phyloP scores from a whole-genome alignment of 352 stramenopile species.

The Phytopythium kandeliae region DNA sequence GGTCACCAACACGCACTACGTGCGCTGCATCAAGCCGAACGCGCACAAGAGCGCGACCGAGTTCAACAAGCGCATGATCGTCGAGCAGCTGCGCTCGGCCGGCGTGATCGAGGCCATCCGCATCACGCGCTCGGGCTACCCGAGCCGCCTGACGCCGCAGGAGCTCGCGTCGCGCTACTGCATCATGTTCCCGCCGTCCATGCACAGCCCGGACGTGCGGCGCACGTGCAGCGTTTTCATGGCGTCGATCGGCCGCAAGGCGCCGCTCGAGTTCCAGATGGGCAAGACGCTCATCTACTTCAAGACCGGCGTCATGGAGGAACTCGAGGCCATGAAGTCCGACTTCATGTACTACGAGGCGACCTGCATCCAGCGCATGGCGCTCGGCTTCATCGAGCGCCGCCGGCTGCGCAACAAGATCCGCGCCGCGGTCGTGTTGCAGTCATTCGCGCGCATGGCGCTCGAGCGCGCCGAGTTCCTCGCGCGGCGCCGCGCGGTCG shows the following conservation, averaged over 20 bases:
- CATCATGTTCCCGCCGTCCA: constrained; percentile 87
- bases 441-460: constrained; percentile 77
- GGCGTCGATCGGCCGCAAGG: constrained; percentile 74
- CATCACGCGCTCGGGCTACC: constrained; percentile 88
- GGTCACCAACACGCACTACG: constrained; percentile 82
- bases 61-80: constrained; percentile 89
- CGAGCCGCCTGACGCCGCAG: constrained; percentile 86
- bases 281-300: constrained; percentile 96
- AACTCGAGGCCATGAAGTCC: constrained; percentile 91
- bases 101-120: constrained; percentile 92
- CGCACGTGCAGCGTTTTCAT: constrained; percentile 80
- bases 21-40: constrained; percentile 89
- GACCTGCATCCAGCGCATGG: constrained; percentile 81
- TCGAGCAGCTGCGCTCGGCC: constrained; percentile 87
- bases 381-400: constrained; percentile 74
- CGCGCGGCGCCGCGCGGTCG: constrained; percentile 58
- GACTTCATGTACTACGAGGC: constrained; percentile 89
- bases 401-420: constrained; percentile 63
- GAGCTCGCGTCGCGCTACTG: constrained; percentile 80
- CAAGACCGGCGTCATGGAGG: constrained; percentile 93
- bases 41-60: constrained; percentile 80
- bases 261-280: constrained; percentile 86
- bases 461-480: constrained; percentile 71
- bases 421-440: constrained; percentile 60
- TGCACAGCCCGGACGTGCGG: constrained; percentile 74